Percentiles rank a stretch among this genome's conserved stretches.
Conservation (phyloP, 176 grass and related monocot species). For the Musa itinerans region DNA sequence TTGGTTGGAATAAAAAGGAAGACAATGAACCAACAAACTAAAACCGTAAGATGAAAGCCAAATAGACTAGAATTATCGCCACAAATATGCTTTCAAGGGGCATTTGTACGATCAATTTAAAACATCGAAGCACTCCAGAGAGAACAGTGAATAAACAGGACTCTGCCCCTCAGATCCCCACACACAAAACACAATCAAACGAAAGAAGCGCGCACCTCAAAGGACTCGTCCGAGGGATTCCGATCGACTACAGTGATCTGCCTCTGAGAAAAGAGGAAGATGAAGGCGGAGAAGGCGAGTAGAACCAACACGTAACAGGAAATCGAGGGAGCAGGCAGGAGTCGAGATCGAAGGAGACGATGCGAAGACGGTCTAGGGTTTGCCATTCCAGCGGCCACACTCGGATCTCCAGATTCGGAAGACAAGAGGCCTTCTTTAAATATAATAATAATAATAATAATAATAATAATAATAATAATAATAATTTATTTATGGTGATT, state of each 20-base stretch:
- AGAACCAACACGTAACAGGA: conserved; percentile 34
- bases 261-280: conserved; percentile 51
- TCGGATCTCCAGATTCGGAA: not conserved
- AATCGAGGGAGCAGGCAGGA: conserved; percentile 27
- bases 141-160: not conserved
- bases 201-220: conserved; percentile 18
- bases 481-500: too few relatives aligned
- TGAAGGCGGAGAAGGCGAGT: conserved; percentile 26
- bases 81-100: too few relatives aligned
- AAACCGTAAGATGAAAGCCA: too few relatives aligned
- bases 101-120: too few relatives aligned
- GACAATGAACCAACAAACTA: too few relatives aligned
- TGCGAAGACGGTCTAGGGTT: conserved; percentile 11
- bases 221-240: conserved; percentile 11
- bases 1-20: too few relatives aligned
- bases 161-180: not conserved
- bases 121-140: not conserved
- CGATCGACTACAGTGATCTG: conserved; percentile 49
- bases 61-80: too few relatives aligned
- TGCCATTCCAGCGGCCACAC: not conserved
- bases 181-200: not conserved
- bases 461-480: too few relatives aligned
- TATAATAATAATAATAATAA: not conserved
- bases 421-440: not conserved
- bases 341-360: conserved; percentile 20